Conservation (phyloP, 176 grass and related monocot genomes). For the Oryza longistaminata region DNA sequence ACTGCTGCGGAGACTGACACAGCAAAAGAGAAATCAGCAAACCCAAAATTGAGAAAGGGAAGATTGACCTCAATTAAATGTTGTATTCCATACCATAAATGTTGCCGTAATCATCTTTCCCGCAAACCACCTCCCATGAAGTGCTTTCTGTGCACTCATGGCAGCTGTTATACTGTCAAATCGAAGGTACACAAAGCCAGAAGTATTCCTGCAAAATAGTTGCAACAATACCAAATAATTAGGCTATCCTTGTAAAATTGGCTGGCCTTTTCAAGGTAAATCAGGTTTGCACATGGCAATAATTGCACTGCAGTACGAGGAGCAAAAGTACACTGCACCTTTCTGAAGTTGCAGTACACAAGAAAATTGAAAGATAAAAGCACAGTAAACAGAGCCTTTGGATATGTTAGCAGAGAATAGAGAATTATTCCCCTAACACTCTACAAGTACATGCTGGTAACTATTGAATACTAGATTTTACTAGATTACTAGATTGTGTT, state of each 20-base stretch:
- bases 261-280: background rate
- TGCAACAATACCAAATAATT: background rate
- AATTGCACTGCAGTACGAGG: background rate
- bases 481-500: background rate
- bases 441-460: background rate
- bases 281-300: background rate
- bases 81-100: conserved; percentile 62
- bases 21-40: conserved; percentile 26
- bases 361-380: background rate
- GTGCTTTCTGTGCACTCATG: conserved; percentile 73
- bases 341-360: background rate
- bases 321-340: background rate
- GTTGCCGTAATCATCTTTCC: conserved; percentile 98
- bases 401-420: too few species aligned
- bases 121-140: conserved; percentile 98
- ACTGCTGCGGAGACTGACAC: conserved; percentile 68
- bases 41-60: background rate
- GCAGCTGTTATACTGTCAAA: conserved; percentile 74
- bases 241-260: background rate
- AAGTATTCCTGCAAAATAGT: conserved; percentile 56
- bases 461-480: background rate
- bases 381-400: background rate
- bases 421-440: background rate
- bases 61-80: background rate
- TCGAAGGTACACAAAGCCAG: conserved; percentile 80